Conservation (phyloP, 179 eudicot species). For the Patellifolia procumbens region DNA sequence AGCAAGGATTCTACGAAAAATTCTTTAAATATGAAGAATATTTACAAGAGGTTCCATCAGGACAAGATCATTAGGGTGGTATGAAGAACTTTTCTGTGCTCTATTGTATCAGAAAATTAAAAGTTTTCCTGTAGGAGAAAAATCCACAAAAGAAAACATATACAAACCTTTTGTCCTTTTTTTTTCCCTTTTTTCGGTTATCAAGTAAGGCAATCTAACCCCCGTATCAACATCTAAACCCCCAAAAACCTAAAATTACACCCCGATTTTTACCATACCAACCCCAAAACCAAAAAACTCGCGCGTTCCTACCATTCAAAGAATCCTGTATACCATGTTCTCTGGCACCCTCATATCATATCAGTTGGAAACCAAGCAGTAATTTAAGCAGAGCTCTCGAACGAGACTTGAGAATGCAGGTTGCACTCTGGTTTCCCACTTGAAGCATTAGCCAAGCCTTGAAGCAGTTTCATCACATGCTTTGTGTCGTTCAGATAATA, state of each 20-base stretch:
- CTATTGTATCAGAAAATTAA: constrained; percentile 24
- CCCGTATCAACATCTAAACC: constrained; percentile 27
- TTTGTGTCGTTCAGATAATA: constrained; percentile 42
- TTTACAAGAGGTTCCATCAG: constrained; percentile 25
- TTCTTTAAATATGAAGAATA: constrained; percentile 17
- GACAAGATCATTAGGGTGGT: constrained; percentile 19
- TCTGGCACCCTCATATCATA: background rate
- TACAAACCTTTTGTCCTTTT: constrained; percentile 19
- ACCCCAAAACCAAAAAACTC: constrained; percentile 17
- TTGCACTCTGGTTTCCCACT: constrained; percentile 24
- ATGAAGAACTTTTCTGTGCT: constrained; percentile 16
- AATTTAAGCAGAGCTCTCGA: constrained; percentile 32
- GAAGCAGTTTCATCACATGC: constrained; percentile 41
- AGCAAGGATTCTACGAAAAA: background rate
- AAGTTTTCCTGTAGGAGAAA: constrained; percentile 28
- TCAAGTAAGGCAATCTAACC: constrained; percentile 25
- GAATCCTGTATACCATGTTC: background rate
- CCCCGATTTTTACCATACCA: constrained; percentile 14
- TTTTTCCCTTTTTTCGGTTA: background rate
- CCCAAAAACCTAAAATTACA: constrained; percentile 20
- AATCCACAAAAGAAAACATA: constrained; percentile 25
- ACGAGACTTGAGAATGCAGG: constrained; percentile 28
- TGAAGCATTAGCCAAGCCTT: constrained; percentile 41
- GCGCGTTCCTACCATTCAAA: constrained; percentile 6
- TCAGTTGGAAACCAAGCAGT: background rate